phyloP scores from a whole-genome alignment of 2,329 filamentous ascomycete species.

The Penicillium sp. region DNA sequence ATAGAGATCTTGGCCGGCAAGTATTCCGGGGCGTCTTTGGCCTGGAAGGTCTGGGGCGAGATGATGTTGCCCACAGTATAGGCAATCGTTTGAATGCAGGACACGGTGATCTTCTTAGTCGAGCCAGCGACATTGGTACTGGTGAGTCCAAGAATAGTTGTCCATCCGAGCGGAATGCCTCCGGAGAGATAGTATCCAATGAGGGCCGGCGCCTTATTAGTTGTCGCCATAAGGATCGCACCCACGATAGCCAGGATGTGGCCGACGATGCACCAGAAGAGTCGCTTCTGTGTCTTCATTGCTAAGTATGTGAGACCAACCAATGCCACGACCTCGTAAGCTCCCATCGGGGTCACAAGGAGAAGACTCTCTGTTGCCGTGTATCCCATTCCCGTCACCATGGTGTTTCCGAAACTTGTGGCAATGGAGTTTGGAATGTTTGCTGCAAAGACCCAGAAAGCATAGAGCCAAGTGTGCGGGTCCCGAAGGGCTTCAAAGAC shows the following conservation, averaged over 20 bases:
- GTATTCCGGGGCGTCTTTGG: conserved; percentile 33
- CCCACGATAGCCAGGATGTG: conserved; percentile 40
- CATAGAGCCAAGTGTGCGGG: conserved; percentile 37
- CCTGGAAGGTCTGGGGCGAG: conserved; percentile 44
- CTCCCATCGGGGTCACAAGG: conserved; percentile 40
- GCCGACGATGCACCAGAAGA: conserved; percentile 38
- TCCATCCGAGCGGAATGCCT: conserved; percentile 42
- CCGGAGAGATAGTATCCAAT: conserved; percentile 42
- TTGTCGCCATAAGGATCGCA: conserved; percentile 42
- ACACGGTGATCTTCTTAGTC: conserved; percentile 40
- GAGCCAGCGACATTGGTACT: conserved; percentile 40
- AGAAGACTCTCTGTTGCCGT: conserved; percentile 34
- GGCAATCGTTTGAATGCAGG: conserved; percentile 36
- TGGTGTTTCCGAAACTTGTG: conserved; percentile 41
- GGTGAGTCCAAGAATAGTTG: conserved; percentile 39
- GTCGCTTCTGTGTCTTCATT: conserved; percentile 37
- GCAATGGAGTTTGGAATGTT: conserved; percentile 42
- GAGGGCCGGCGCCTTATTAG: conserved; percentile 36
- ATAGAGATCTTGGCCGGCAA: conserved; percentile 32
- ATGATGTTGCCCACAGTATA: conserved; percentile 47
- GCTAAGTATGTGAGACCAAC: conserved; percentile 39
- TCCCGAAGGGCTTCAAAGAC: conserved; percentile 37
- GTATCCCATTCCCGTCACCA: conserved; percentile 42
- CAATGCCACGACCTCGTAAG: conserved; percentile 40
- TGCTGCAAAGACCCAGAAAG: conserved; percentile 39